These are phyloP conservation scores for Stephania cephalantha DNA, from an alignment of 164 flowering plant genomes.

Conservation along the genomic window DNA sequence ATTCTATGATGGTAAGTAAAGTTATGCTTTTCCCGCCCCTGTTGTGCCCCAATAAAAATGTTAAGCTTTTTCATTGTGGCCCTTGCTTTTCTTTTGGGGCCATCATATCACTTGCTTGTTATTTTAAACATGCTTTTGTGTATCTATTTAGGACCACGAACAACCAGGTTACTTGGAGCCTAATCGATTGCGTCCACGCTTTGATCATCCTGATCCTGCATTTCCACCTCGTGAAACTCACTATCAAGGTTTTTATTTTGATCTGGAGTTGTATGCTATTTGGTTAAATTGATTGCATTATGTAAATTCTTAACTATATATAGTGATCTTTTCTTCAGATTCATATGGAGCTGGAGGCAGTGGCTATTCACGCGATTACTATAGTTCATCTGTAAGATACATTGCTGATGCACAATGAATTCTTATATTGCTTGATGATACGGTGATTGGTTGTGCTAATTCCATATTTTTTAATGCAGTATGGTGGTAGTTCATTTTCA, in stretches of 20 bases:
- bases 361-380: constrained; percentile 36
- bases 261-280: neutral
- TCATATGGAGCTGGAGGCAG: constrained; percentile 28
- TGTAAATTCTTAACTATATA: neutral
- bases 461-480: constrained; percentile 22
- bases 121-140: neutral
- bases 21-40: neutral
- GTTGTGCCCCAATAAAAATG: too few relatives aligned
- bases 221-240: constrained; percentile 29
- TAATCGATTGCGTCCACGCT: constrained; percentile 48
- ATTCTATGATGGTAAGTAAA: constrained; percentile 39
- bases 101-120: neutral
- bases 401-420: neutral
- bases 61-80: neutral
- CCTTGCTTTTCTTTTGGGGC: neutral
- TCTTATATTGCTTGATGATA: neutral
- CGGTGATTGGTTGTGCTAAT: neutral
- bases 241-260: constrained; percentile 36
- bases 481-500: constrained; percentile 38
- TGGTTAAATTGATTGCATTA: neutral
- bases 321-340: constrained; percentile 22
- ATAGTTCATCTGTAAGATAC: constrained; percentile 48
- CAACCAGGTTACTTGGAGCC: constrained; percentile 51
- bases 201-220: constrained; percentile 43
- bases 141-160: constrained; percentile 38